These are phyloP conservation scores for Neonectria ditissima DNA, from an alignment of 2,329 filamentous ascomycete genomes.

Conservation along the genomic window DNA sequence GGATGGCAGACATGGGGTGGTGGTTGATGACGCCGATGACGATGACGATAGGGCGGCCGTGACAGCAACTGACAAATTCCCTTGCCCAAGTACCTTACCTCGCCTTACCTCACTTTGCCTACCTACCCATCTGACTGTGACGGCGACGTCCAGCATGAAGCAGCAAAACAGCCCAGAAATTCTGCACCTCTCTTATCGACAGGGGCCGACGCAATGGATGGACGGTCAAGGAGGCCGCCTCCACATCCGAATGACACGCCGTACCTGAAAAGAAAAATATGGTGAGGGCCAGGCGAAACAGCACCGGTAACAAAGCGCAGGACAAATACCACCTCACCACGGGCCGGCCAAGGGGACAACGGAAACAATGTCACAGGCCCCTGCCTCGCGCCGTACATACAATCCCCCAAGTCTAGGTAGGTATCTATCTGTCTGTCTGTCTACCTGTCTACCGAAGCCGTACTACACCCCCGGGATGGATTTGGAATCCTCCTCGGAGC, in stretches of 20 bases:
- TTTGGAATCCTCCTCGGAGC: neutral
- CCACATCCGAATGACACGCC: conserved; percentile 13
- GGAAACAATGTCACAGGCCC: neutral
- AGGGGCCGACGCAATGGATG: neutral
- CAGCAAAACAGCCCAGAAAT: neutral
- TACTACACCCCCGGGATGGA: too few relatives aligned
- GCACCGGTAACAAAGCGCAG: conserved; percentile 17
- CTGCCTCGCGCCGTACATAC: too few relatives aligned
- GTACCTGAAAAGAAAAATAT: conserved; percentile 10
- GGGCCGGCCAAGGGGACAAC: neutral
- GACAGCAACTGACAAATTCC: neutral
- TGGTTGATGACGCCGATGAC: neutral
- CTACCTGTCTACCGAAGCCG: too few relatives aligned
- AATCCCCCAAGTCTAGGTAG: too few relatives aligned
- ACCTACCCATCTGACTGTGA: neutral
- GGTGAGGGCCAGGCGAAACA: conserved; percentile 28
- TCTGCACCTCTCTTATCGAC: neutral
- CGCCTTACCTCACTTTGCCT: too few relatives aligned
- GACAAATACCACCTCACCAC: conserved; percentile 6
- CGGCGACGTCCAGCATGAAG: neutral
- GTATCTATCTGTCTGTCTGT: too few relatives aligned
- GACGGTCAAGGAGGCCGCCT: conserved; percentile 22
- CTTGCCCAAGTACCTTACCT: too few relatives aligned
- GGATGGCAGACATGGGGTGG: neutral
- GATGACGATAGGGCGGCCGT: neutral